phyloP scores from a whole-genome alignment of 805 yeast genomes.

The Myxozyma udenii region DNA sequence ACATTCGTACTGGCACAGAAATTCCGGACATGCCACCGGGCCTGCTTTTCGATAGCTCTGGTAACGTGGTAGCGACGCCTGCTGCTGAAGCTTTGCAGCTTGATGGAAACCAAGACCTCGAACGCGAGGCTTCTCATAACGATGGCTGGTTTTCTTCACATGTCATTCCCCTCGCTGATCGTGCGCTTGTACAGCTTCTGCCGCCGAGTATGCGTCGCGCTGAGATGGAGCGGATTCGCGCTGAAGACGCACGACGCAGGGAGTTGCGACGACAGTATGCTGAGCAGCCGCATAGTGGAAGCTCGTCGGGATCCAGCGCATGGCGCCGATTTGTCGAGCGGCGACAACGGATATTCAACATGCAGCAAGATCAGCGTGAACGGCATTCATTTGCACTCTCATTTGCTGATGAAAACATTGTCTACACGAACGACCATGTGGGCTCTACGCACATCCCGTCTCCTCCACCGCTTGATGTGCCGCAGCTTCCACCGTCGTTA shows the following conservation, averaged over 20 bases:
- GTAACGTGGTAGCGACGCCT: not conserved
- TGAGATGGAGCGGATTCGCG: constrained; percentile 33
- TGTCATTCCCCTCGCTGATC: no score
- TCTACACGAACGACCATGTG: no score
- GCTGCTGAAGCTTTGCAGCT: not conserved
- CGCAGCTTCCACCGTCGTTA: no score
- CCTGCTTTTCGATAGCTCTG: not conserved
- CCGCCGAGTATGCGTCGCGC: constrained; percentile 34
- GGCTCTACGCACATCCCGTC: no score
- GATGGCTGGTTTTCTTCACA: no score
- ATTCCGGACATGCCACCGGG: constrained; percentile 25
- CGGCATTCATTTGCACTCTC: no score
- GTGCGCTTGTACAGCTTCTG: constrained; percentile 36
- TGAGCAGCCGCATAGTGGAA: constrained; percentile 16
- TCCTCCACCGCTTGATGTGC: no score
- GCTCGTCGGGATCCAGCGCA: constrained; percentile 6
- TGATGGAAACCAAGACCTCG: no score
- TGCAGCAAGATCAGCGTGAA: constrained; percentile 19
- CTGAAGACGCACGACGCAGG: constrained; percentile 33
- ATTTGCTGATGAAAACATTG: no score
- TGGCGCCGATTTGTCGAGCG: constrained; percentile 30
- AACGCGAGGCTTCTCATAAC: not conserved
- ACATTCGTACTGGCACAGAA: constrained; percentile 29
- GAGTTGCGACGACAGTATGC: constrained; percentile 8
- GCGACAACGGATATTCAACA: constrained; percentile 23